Percentiles rank a stretch among this genome's conserved stretches.
Conservation (phyloP, 2,329 filamentous ascomycete genomes). For the Sporothrix brasiliensis region DNA sequence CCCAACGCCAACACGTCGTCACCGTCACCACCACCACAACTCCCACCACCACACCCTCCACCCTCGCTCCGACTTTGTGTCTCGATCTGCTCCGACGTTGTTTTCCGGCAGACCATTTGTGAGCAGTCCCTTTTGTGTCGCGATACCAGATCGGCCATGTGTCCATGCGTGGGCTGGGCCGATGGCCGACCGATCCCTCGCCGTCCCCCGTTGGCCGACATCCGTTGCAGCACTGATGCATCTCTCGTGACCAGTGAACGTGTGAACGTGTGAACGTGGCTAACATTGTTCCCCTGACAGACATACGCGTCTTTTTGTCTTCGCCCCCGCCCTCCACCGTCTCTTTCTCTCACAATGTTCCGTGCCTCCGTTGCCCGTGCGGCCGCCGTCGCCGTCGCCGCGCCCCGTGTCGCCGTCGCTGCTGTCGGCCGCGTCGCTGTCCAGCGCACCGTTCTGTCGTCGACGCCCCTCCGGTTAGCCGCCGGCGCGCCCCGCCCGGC, state of each 20-base stretch:
- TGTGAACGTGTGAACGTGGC: too few species aligned
- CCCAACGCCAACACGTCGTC: background rate
- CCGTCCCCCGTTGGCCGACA: background rate
- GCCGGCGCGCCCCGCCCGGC: conserved; percentile 41
- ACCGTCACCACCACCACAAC: background rate
- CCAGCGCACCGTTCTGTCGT: conserved; percentile 37
- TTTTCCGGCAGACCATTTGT: conserved; percentile 14
- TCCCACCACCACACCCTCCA: background rate
- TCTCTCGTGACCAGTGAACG: background rate
- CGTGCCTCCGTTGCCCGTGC: conserved; percentile 63
- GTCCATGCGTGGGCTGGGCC: background rate
- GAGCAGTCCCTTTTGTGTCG: background rate
- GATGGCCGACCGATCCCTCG: background rate
- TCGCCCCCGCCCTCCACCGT: background rate
- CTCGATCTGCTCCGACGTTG: conserved; percentile 1
- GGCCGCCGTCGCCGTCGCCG: conserved; percentile 40
- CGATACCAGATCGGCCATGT: background rate
- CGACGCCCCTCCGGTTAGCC: background rate
- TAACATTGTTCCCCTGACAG: background rate
- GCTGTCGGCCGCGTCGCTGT: conserved; percentile 49
- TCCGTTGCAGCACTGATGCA: too few species aligned
- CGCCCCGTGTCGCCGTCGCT: conserved; percentile 62
- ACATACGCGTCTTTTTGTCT: background rate
- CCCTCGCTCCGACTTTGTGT: background rate
- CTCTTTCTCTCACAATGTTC: conserved; percentile 67